Base-by-base conservation (phyloP, 352 stramenopile species). In the Globisporangium rhizosaccharum region DNA sequence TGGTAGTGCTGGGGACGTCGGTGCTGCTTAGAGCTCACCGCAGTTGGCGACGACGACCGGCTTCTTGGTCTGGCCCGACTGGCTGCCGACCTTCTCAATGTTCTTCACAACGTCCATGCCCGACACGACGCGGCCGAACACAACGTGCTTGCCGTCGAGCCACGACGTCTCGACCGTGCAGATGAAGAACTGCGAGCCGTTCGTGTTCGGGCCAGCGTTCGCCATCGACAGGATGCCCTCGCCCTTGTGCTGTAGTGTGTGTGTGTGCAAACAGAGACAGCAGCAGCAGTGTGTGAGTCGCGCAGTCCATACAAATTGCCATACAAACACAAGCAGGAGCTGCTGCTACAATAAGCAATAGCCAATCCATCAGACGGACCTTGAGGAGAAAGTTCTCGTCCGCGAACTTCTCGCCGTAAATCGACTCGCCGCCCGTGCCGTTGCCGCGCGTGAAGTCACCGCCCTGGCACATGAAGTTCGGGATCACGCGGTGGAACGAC, bases 181-280 rank as follows among this genome's bases (percentile, higher is more conserved):
- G 56, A 99, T 96, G 76, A 98, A 98, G 75, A 99, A 99, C 76
- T 99, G 94, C 65, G 89, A 98, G 53, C 92, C 90, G 76, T 99
- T 99, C 18, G 95, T 98, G 83, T 99, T 86, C n/a, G 82, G 83
- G 12, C 97, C 97, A 33, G 87, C 87, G 76, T 99, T 99, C 30
- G 96, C 96, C 95, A 98, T 98, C 45, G 87, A 96, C 44, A 99
- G 67, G 25, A 97, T 91, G 47, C 95, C 96, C 44, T 89, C 76
- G 50, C 85, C 77, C 68, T 86, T 90, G 83, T 99, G 97, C 66
- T 90, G 37, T 78, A 30, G 50, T 36, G 25, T 8, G 30, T n/a
- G 18, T 51, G n/a, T 58, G 36, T 41, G 26, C 3, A 17, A 12
- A 30, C 5, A 30, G 28, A 2, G 28, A 30, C n/a, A n/a, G n/a